Percentiles rank a stretch among this genome's conserved stretches.
Conservation (phyloP, 2,329 filamentous ascomycete species). For the Boeremia exigua region DNA sequence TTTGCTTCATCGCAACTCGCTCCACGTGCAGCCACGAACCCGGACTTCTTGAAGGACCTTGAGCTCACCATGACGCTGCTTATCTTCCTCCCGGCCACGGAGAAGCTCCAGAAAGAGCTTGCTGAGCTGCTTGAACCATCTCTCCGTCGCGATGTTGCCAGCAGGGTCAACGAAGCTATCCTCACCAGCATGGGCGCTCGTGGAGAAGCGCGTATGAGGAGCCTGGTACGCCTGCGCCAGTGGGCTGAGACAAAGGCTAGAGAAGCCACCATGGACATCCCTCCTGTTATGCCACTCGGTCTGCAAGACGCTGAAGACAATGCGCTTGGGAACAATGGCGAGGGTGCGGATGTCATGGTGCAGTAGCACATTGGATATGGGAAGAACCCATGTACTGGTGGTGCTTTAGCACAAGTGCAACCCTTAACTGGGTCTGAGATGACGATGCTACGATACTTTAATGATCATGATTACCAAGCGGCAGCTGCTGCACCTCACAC, state of each 20-base stretch:
- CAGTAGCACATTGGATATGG: conserved; percentile 18
- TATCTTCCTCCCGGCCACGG: conserved; percentile 74
- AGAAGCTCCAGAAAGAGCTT: conserved; percentile 77
- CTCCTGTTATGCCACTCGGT: conserved; percentile 50
- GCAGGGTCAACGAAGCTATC: conserved; percentile 87
- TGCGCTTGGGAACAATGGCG: conserved; percentile 43
- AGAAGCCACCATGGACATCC: conserved; percentile 51
- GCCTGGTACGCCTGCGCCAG: conserved; percentile 78
- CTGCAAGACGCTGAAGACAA: conserved; percentile 45
- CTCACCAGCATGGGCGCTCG: conserved; percentile 73
- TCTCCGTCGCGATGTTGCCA: conserved; percentile 82
- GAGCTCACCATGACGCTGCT: conserved; percentile 93
- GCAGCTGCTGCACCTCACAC: neutral
- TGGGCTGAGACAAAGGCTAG: conserved; percentile 78
- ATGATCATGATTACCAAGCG: neutral
- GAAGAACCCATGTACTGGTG: neutral
- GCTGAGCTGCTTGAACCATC: conserved; percentile 78
- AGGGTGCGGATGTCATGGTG: conserved; percentile 46
- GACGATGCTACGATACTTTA: neutral
- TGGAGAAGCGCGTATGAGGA: conserved; percentile 80
- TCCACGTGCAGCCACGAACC: conserved; percentile 81
- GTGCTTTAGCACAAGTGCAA: too few relatives aligned
- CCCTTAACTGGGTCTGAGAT: neutral
- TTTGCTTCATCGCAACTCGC: conserved; percentile 90
- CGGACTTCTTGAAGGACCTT: conserved; percentile 81